phyloP scores from a whole-genome alignment of 169 alveolate species.

The Cryptosporidium tyzzeri region DNA sequence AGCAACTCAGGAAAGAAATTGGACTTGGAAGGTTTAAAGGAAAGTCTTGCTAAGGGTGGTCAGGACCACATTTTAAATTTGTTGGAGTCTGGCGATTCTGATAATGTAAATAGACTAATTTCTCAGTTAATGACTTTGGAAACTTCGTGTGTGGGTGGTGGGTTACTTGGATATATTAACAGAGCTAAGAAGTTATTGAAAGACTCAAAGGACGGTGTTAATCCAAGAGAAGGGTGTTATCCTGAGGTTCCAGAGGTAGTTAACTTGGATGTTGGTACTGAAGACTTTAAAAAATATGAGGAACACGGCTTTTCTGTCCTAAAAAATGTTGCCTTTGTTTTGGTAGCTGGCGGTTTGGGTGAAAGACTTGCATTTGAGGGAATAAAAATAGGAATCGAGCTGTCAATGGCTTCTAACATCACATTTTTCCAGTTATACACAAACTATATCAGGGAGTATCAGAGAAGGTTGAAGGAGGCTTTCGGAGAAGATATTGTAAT shows the following conservation, averaged over 20 bases:
- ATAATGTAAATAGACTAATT: slow-evolving; percentile 54
- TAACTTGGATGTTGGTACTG: slow-evolving; percentile 78
- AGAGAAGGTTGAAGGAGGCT: slow-evolving; percentile 81
- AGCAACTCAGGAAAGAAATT: not conserved
- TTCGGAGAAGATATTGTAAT: slow-evolving; percentile 77
- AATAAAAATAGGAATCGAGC: slow-evolving; percentile 91
- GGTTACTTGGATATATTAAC: slow-evolving; percentile 85
- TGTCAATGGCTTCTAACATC: slow-evolving; percentile 83
- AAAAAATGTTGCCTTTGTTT: slow-evolving; percentile 87
- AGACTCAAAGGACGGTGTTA: slow-evolving; percentile 86
- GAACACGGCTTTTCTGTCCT: slow-evolving; percentile 85
- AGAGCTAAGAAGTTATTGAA: slow-evolving; percentile 87
- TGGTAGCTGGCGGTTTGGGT: slow-evolving; percentile 96
- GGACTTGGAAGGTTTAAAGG: slow-evolving; percentile 11
- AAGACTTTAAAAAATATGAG: slow-evolving; percentile 84
- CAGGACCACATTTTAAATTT: slow-evolving; percentile 49
- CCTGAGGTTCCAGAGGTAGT: slow-evolving; percentile 85
- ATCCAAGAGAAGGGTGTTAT: slow-evolving; percentile 88
- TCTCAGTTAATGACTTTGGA: slow-evolving; percentile 81
- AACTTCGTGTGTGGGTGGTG: slow-evolving; percentile 86
- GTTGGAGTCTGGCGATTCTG: slow-evolving; percentile 27
- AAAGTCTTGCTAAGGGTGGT: slow-evolving; percentile 6
- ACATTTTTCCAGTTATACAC: slow-evolving; percentile 86
- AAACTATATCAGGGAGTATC: slow-evolving; percentile 84
- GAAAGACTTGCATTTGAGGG: slow-evolving; percentile 93